A percentile compares a stretch with the other conserved stretches of the same genome.
These are phyloP conservation scores for Chlamydomonas reinhardtii DNA, from an alignment of 163 green algal genomes.

Conservation along the genomic window DNA sequence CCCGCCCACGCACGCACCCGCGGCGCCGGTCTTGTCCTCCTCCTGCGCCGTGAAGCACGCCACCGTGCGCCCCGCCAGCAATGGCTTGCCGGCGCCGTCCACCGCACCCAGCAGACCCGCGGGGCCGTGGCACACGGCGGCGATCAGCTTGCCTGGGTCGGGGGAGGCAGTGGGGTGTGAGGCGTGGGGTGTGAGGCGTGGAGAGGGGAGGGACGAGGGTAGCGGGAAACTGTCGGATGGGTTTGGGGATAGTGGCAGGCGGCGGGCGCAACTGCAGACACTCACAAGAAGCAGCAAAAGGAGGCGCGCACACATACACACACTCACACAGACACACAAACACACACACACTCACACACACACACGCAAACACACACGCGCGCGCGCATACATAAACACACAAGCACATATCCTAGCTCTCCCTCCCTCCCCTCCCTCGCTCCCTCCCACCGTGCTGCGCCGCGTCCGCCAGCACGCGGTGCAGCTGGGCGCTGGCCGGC, in stretches of 20 bases:
- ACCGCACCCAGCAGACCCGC: conserved; percentile 24
- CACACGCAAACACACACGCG: too few species aligned
- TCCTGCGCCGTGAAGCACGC: conserved; percentile 30
- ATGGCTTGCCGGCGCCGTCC: conserved; percentile 12
- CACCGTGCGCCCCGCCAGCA: conserved; percentile 33
- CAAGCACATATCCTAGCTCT: neutral
- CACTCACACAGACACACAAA: too few species aligned
- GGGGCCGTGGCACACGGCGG: conserved; percentile 33
- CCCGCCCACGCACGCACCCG: neutral
- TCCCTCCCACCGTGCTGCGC: neutral
- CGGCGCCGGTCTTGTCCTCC: conserved; percentile 36
- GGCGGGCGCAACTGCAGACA: too few species aligned
- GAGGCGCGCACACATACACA: too few species aligned
- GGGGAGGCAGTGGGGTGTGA: neutral
- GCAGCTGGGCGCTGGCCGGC: neutral
- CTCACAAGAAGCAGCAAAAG: too few species aligned
- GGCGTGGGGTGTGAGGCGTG: neutral
- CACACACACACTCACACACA: too few species aligned
- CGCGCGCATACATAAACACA: neutral
- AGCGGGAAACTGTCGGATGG: too few species aligned
- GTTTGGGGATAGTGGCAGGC: too few species aligned
- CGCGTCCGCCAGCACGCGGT: neutral
- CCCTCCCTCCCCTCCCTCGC: neutral
- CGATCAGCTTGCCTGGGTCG: conserved; percentile 1
- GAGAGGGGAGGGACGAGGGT: too few species aligned